Evolutionary conservation across 306 rosid genomes (phyloP), one percentile per base, ranked within the genome.

Genomic region (Erythrophleum fordii): DNA sequence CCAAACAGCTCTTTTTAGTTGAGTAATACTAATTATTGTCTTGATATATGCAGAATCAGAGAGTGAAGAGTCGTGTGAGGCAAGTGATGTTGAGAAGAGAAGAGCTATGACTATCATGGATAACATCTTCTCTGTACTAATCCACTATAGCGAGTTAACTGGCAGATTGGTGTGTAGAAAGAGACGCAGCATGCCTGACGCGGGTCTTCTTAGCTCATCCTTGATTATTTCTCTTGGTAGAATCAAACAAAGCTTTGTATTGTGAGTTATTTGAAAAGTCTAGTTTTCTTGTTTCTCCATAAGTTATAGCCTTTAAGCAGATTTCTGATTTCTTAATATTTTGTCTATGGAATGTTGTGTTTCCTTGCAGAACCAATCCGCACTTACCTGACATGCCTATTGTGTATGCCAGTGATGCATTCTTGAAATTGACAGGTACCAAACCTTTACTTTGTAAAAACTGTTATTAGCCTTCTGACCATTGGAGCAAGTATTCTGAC

Each of bases 201-300:
- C 67, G 82, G 92, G 90, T 85, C 83, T 80, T 81, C 89, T 89
- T 79, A 85, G 91, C 86, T 85, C 97, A 72, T 88, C 98, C 92
- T 91, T 94, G 84, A 89, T 80, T 83, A 88, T 90, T 80, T 91
- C 97, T 86, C 97, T 94, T 91, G 93, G 94, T 92, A 94, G 98
- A 94, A 94, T 94, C 94, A 92, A 92, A 89, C 97, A 94, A 85
- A 94, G 98, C 91, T 94, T 94, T 91, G 97, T 94, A 91, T 91
- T 94, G 98, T 94, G 98, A 94, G 98, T 94, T 91, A 17, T 87
- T 94, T 82, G 77, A 79, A 83, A 86, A 87, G 85, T 85, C 84
- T 88, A 85, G 81, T 74, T 85, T 83, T 72, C 68, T 77, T 83
- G 56, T 83, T 84, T 82, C 74, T 45, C 65, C 39, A 18, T 58